Evolutionary conservation across 148 eudicot genomes (phyloP).

Genomic region (Suaeda aralocaspica): DNA sequence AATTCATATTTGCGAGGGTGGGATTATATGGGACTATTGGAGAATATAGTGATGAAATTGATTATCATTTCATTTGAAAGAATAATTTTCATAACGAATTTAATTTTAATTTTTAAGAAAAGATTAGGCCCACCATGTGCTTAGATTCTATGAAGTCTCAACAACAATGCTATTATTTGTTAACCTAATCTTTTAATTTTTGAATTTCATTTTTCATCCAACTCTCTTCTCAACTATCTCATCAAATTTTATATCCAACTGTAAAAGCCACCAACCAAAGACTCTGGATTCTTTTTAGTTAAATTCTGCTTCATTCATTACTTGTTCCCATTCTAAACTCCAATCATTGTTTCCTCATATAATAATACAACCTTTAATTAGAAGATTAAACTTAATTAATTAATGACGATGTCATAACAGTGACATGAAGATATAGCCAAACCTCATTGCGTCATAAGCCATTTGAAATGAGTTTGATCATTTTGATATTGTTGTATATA

Average conservation of each 20-base stretch:
- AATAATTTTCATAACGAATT: not conserved
- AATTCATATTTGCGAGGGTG: not conserved
- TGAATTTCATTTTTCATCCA: constrained; percentile 1
- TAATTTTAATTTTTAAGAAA: not conserved
- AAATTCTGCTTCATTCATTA: not conserved
- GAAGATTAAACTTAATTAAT: too few relatives aligned
- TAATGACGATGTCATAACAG: too few relatives aligned
- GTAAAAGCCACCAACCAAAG: constrained; percentile 24
- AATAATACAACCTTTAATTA: too few relatives aligned
- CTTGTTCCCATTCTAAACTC: not conserved
- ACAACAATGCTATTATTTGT: constrained; percentile 13
- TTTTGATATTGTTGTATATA: too few relatives aligned
- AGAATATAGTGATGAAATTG: not conserved
- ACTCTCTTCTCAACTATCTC: constrained; percentile 18
- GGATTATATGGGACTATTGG: too few relatives aligned
- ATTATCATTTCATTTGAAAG: not conserved
- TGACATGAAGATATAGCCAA: too few relatives aligned
- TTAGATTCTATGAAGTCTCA: constrained; percentile 19
- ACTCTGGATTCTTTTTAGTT: not conserved
- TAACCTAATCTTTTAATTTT: constrained; percentile 6
- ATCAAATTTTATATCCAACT: constrained; percentile 9
- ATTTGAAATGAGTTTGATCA: too few relatives aligned
- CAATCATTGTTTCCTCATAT: too few relatives aligned
- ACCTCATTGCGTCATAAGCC: too few relatives aligned
- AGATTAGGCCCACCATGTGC: constrained; percentile 28